These are phyloP conservation scores for Pisolithus orientalis DNA, from an alignment of 768 basidiomycete genomes.

Conservation along the genomic window DNA sequence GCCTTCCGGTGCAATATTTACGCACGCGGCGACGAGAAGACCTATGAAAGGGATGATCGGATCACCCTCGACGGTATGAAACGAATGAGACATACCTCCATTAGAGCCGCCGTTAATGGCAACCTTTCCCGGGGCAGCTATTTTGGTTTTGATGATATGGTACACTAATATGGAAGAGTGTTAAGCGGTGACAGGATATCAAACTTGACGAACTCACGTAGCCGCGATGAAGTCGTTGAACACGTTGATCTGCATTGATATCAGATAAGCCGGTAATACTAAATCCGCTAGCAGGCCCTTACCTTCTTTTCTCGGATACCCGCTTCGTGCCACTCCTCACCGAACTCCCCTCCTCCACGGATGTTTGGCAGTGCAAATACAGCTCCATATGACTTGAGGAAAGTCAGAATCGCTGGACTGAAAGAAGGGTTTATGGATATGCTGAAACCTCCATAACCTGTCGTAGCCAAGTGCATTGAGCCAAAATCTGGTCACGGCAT, in stretches of 20 bases:
- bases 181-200: neutral
- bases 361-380: slow-evolving; percentile 56
- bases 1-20: slow-evolving; percentile 72
- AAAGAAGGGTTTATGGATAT: slow-evolving; percentile 70
- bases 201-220: slow-evolving; percentile 40
- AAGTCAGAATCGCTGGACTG: slow-evolving; percentile 63
- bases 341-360: slow-evolving; percentile 72
- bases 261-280: slow-evolving; percentile 3
- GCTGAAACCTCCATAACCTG: slow-evolving; percentile 80
- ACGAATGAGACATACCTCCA: slow-evolving; percentile 45
- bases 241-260: slow-evolving; percentile 47
- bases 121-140: slow-evolving; percentile 62
- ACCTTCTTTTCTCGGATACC: slow-evolving; percentile 71
- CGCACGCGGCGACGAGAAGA: slow-evolving; percentile 76
- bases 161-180: slow-evolving; percentile 36
- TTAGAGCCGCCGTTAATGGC: slow-evolving; percentile 78
- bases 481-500: neutral
- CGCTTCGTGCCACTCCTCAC: slow-evolving; percentile 78
- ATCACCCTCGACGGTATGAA: neutral
- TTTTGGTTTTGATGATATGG: slow-evolving; percentile 67
- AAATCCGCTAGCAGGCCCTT: slow-evolving; percentile 5
- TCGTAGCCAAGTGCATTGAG: neutral
- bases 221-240: slow-evolving; percentile 84
- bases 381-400: slow-evolving; percentile 64
- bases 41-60: slow-evolving; percentile 32